Conservation (phyloP, 345 rosid genomes). For the Dipteronia sinensis region DNA sequence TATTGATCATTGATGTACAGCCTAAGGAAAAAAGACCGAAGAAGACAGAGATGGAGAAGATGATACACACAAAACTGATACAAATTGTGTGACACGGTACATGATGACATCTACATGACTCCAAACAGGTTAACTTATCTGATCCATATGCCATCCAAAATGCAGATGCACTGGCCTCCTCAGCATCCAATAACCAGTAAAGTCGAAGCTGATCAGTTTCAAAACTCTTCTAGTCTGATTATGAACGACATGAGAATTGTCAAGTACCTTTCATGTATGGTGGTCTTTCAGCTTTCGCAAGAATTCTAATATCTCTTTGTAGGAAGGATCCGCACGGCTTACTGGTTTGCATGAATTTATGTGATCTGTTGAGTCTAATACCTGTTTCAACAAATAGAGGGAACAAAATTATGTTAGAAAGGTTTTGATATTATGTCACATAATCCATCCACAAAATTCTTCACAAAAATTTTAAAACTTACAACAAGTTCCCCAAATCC, state of each 20-base stretch:
- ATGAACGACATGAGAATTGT: not conserved
- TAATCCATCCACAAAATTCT: not conserved
- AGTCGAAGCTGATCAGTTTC: not conserved
- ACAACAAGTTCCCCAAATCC: constrained; percentile 97
- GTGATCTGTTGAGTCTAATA: constrained; percentile 89
- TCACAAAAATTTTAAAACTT: constrained; percentile 32
- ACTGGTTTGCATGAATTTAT: constrained; percentile 97
- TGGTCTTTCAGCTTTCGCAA: constrained; percentile 62
- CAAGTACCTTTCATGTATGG: constrained; percentile 27
- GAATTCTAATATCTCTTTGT: constrained; percentile 68
- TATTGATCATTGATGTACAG: constrained; percentile 10
- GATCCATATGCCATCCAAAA: not conserved
- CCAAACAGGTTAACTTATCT: no score
- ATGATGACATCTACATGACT: no score
- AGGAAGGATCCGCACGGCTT: constrained; percentile 80
- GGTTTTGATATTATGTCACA: not conserved
- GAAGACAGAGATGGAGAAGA: no score
- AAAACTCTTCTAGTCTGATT: not conserved
- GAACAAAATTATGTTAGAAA: not conserved
- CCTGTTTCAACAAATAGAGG: constrained; percentile 50
- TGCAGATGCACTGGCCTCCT: not conserved
- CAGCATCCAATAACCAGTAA: not conserved
- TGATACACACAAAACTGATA: not conserved
- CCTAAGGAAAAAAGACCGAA: not conserved
- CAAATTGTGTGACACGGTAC: not conserved